Percentiles rank a stretch among this genome's conserved stretches.
phyloP scores from a whole-genome alignment of 202 grass and related monocot species.

The Schoenoplectus tabernaemontani region DNA sequence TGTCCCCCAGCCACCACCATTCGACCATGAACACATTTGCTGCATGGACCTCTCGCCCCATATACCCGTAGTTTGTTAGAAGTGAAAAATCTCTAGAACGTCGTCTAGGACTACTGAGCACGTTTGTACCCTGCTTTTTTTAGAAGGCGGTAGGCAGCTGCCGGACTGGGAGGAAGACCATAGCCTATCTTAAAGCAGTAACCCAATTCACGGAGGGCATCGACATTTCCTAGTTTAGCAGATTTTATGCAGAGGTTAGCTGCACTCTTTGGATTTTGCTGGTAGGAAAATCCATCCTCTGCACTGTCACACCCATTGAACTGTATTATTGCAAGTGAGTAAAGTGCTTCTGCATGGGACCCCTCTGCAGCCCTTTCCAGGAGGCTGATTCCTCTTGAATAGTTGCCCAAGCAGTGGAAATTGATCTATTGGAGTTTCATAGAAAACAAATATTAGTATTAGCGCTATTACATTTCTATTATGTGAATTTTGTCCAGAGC shows the following conservation, averaged over 20 bases:
- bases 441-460: not conserved
- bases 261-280: conserved; percentile 59
- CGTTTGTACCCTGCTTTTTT: conserved; percentile 45
- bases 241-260: conserved; percentile 70
- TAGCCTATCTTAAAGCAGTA: conserved; percentile 91
- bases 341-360: conserved; percentile 52
- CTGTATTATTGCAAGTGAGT: conserved; percentile 77
- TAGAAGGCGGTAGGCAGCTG: conserved; percentile 53
- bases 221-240: conserved; percentile 61
- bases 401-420: conserved; percentile 65
- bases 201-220: conserved; percentile 76
- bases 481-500: not conserved
- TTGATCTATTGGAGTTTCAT: conserved; percentile 38
- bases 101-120: not conserved
- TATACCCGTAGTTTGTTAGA: conserved; percentile 63
- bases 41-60: conserved; percentile 30
- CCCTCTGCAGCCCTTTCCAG: conserved; percentile 64
- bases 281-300: conserved; percentile 31
- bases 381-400: conserved; percentile 50
- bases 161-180: conserved; percentile 54
- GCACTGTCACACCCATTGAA: conserved; percentile 75
- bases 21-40: conserved; percentile 71
- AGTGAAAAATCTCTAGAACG: conserved; percentile 38
- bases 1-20: conserved; percentile 25
- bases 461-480: not conserved